Conservation (phyloP, 169 alveolate genomes). For the Cryptosporidium xiaoi region DNA sequence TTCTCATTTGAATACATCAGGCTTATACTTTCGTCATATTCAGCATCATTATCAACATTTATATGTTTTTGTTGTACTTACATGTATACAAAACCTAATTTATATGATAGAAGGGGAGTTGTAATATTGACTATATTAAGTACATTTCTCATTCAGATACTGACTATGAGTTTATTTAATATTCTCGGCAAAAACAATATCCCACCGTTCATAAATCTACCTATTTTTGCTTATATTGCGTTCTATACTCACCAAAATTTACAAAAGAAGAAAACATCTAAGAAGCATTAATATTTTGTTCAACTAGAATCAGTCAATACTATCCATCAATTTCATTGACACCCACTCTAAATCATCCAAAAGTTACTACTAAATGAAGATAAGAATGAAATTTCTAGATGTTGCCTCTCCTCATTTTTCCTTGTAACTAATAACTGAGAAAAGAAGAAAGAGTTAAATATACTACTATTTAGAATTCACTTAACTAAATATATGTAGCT, state of each 20-base stretch:
- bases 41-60: slow-evolving; percentile 47
- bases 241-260: slow-evolving; percentile 2
- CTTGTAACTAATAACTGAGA: no score
- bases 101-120: slow-evolving; percentile 17
- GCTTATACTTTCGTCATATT: slow-evolving; percentile 44
- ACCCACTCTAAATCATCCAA: no score
- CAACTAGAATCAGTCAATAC: no score
- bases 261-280: background rate
- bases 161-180: background rate
- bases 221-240: slow-evolving; percentile 17
- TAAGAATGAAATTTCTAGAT: no score
- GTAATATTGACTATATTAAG: slow-evolving; percentile 3
- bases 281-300: background rate
- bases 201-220: slow-evolving; percentile 28
- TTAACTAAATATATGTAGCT: no score
- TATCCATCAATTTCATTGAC: no score
- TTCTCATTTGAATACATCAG: slow-evolving; percentile 49
- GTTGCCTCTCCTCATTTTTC: no score
- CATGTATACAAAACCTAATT: slow-evolving; percentile 59
- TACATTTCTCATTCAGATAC: slow-evolving; percentile 6
- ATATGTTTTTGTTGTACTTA: slow-evolving; percentile 39
- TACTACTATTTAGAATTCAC: no score
- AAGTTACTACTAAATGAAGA: no score
- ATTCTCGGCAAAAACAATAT: slow-evolving; percentile 14
- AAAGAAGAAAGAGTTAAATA: no score